phyloP scores from a whole-genome alignment of 2,329 filamentous ascomycete genomes.

The Exophiala lecanii-corni region DNA sequence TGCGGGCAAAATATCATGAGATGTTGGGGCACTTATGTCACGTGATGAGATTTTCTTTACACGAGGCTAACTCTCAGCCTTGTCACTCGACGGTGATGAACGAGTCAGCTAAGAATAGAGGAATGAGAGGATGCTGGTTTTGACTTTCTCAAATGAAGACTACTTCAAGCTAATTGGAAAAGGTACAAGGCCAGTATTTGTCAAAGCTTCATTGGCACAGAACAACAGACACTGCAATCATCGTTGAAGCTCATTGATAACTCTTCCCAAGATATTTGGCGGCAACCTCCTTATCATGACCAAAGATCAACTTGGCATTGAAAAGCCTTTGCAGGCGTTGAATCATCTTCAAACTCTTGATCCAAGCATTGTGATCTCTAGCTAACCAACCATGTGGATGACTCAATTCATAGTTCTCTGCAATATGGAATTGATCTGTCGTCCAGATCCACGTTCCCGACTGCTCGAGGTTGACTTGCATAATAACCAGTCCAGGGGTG shows the following conservation, averaged over 20 bases:
- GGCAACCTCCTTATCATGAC: constrained; percentile 30
- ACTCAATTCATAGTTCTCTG: constrained; percentile 36
- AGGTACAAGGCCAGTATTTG: too few species aligned
- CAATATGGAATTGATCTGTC: constrained; percentile 38
- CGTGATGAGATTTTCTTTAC: background rate
- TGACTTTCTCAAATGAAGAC: too few species aligned
- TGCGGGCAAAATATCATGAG: constrained; percentile 1
- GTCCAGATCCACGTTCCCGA: constrained; percentile 40
- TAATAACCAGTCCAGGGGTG: constrained; percentile 34
- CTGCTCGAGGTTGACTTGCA: constrained; percentile 35
- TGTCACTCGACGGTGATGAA: background rate
- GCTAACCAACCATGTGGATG: constrained; percentile 36
- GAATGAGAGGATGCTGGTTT: too few species aligned
- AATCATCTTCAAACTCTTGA: constrained; percentile 34
- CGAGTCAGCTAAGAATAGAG: too few species aligned
- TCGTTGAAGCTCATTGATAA: constrained; percentile 13
- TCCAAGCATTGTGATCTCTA: constrained; percentile 37
- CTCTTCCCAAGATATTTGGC: constrained; percentile 17
- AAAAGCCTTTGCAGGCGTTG: constrained; percentile 30
- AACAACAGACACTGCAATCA: too few species aligned
- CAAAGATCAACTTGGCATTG: constrained; percentile 32
- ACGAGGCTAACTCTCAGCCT: background rate
- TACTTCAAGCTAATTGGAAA: too few species aligned
- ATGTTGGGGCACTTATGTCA: background rate
- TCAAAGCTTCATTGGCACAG: too few species aligned